Conservation (phyloP, 2,329 filamentous ascomycete species). For the Venturia oleaginea region DNA sequence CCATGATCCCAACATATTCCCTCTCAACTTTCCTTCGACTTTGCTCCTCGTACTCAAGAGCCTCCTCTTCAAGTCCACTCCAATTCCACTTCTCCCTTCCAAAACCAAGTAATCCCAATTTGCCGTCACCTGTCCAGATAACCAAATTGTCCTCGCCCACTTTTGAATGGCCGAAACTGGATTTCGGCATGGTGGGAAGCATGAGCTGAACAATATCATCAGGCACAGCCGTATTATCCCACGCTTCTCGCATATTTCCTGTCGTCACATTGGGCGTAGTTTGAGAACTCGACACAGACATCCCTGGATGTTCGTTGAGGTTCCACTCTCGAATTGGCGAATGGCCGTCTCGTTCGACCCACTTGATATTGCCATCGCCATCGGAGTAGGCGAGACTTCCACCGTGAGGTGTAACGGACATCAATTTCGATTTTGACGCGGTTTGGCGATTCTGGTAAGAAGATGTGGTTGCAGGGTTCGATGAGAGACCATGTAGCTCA, state of each 20-base stretch:
- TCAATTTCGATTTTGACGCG: slow-evolving; percentile 67
- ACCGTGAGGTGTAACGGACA: slow-evolving; percentile 75
- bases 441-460: slow-evolving; percentile 67
- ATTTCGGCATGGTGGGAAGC: slow-evolving; percentile 44
- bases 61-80: slow-evolving; percentile 13
- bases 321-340: slow-evolving; percentile 47
- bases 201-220: slow-evolving; percentile 77
- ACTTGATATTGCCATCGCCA: slow-evolving; percentile 74
- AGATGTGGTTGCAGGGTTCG: slow-evolving; percentile 23
- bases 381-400: slow-evolving; percentile 76
- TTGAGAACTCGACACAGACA: not conserved
- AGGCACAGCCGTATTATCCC: slow-evolving; percentile 18
- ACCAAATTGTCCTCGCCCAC: slow-evolving; percentile 54
- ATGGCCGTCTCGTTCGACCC: slow-evolving; percentile 77
- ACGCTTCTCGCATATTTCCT: slow-evolving; percentile 9
- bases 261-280: not conserved
- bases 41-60: slow-evolving; percentile 33
- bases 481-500: slow-evolving; percentile 67
- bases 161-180: not conserved
- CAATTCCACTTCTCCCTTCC: slow-evolving; percentile 21
- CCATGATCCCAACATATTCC: slow-evolving; percentile 62
- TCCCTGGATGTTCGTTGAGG: slow-evolving; percentile 34
- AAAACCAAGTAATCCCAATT: slow-evolving; percentile 59
- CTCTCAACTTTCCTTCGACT: slow-evolving; percentile 48
- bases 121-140: slow-evolving; percentile 77